Evolutionary conservation across 441 rosid genomes (phyloP), one percentile per base, ranked within the genome.

Genomic region (Daphne laureola): DNA sequence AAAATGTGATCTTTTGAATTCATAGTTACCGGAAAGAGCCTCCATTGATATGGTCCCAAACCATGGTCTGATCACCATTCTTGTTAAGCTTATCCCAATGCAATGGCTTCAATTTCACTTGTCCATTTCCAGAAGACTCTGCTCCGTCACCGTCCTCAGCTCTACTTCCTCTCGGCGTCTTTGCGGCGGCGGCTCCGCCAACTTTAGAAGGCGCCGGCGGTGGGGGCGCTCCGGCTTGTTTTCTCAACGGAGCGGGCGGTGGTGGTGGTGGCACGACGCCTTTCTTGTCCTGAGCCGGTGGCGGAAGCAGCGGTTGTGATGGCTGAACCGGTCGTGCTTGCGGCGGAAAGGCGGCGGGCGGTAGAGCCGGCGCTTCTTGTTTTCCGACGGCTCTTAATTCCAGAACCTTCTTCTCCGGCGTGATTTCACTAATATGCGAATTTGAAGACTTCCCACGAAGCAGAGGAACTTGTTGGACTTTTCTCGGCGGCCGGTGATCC

Each of bases 51-150:
- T 78, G 83, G 82, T 93, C 90, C 97, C 99, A 87, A 63, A 87
- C 97, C 96, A 93, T 87, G 31, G 99, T 87, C 66, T 77, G 86
- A n/a, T 75, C 81, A 1, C 65, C 43, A 43, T 78, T 80, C 27
- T 68, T 76, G 71, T 78, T 81, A 52, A 90, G 82, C 67, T 90
- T 87, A 67, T 94, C 97, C 99, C 96, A 86, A 59, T 87, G 99
- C 70, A 90, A 64, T 35, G 97, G 94, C 80, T 87, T 90, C 54
- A 94, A 72, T 70, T 87, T 90, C 17, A 81, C 81, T 58, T 71
- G 85, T 49, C 70, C 84, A 60, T 55, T 77, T 23, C 63, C 70
- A 11, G 61, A 70, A 38, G 83, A 70, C 49, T 64, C 74, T 2
- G 48, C 71, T 35, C 42, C 51, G 46, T 42, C 40, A 5, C 53